Conservation (phyloP, 1,139 yeast species). For the Scheffersomyces cryptocercus region DNA sequence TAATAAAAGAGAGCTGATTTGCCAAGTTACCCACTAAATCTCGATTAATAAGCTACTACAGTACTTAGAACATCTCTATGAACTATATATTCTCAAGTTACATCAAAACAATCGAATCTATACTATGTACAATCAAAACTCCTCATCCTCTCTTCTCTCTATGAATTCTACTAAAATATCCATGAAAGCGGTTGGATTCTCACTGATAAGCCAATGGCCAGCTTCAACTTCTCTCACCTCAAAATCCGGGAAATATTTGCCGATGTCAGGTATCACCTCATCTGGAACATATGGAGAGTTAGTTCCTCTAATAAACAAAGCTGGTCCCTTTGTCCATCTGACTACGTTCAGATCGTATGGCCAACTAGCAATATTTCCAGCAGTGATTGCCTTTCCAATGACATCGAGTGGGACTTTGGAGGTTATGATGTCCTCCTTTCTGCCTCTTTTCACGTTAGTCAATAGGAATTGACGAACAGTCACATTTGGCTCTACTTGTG, state of each 20-base stretch:
- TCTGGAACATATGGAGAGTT: constrained; percentile 82
- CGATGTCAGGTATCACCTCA: constrained; percentile 74
- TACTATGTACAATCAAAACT: background rate
- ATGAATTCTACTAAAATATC: constrained; percentile 59
- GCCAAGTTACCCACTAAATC: too few relatives aligned
- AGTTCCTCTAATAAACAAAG: constrained; percentile 78
- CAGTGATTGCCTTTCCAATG: constrained; percentile 62
- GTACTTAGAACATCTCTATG: background rate
- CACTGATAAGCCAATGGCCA: constrained; percentile 92
- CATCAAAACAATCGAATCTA: too few relatives aligned
- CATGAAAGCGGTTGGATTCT: constrained; percentile 71
- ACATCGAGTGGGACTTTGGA: constrained; percentile 72
- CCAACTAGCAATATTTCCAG: constrained; percentile 72
- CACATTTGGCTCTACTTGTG: constrained; percentile 58
- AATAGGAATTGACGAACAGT: constrained; percentile 77
- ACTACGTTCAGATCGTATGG: constrained; percentile 60
- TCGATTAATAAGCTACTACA: background rate
- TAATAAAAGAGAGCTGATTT: too few relatives aligned
- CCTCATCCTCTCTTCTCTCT: constrained; percentile 52
- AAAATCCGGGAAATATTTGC: constrained; percentile 77
- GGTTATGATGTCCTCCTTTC: constrained; percentile 34
- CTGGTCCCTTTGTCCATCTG: constrained; percentile 65
- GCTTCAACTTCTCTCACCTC: constrained; percentile 72
- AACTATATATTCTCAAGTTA: background rate
- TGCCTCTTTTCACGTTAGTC: constrained; percentile 61